Evolutionary conservation across 179 eudicot genomes (phyloP).

Genomic region (Silene coronaria): DNA sequence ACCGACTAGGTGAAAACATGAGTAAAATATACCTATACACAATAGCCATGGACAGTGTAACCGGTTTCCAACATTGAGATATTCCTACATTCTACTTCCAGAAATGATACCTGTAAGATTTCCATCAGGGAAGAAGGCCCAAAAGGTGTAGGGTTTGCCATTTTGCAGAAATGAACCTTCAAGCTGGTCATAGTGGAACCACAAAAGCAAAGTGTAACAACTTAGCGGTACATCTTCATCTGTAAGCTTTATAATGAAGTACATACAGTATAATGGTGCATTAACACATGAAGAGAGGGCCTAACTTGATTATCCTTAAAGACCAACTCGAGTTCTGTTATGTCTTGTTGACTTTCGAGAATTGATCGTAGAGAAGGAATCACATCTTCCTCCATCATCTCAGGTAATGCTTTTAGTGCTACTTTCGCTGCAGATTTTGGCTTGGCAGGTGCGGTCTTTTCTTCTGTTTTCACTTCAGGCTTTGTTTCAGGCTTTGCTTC

Average conservation of each 20-base stretch:
- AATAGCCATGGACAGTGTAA: too few species aligned
- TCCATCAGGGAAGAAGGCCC: conserved; percentile 90
- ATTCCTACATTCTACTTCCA: neutral
- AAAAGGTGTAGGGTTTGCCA: conserved; percentile 53
- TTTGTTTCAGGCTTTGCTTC: conserved; percentile 40
- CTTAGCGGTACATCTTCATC: neutral
- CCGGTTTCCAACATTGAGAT: too few species aligned
- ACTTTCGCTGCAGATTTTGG: conserved; percentile 58
- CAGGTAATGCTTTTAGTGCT: conserved; percentile 55
- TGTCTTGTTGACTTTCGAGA: conserved; percentile 71
- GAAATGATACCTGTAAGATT: conserved; percentile 48
- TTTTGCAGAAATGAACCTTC: conserved; percentile 72
- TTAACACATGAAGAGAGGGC: conserved; percentile 13
- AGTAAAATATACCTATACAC: too few species aligned
- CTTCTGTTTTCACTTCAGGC: conserved; percentile 46
- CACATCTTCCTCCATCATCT: conserved; percentile 84
- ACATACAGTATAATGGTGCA: neutral
- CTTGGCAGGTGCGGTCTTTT: conserved; percentile 29
- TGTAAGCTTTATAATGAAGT: neutral
- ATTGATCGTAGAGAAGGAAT: conserved; percentile 59
- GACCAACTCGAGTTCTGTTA: conserved; percentile 54
- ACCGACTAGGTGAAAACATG: too few species aligned
- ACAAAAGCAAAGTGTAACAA: neutral
- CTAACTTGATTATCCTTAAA: conserved; percentile 58
- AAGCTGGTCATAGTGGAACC: conserved; percentile 38